Base-by-base conservation (phyloP, 495 filamentous ascomycete species). In the Penicillium pancosmium region DNA sequence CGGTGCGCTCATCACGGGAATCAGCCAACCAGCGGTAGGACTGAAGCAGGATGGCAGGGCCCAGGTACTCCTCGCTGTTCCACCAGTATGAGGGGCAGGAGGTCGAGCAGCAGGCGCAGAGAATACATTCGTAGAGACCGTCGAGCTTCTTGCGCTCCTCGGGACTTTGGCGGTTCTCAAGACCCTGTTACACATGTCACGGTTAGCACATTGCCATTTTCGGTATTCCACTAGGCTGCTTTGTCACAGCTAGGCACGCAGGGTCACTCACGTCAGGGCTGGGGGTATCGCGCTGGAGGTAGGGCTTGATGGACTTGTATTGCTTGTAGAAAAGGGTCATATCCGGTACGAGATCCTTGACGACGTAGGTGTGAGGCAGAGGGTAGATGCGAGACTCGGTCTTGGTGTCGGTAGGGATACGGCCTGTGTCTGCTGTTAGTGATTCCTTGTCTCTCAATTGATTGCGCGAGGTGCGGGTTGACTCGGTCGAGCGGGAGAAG, bases 221-320 rank as follows among this genome's bases (percentile, higher is more conserved):
- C 27, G 27, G 8, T 7, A 31, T 31, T 31, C 27, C 6, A 31
- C 27, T 7, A 31, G 5, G 27, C 8, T 31, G 27, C 8, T 9
- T 31, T 1, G 27, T 31, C 8, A 7, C 6, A 31, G 5, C 6
- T 31, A 31, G 41, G 21, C 7, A 5, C n/a, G 41, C 16, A 44
- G 41, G 41, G 41, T 52, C 47, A 78, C 87, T 72, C 82, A 92
- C 91, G 68, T 94, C 88, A 38, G 84, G 82, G 15, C 89, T 76
- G 40, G 87, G 85, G 34, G 88, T 92, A 59, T 91, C 86, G 61
- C 91, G 83, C 78, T 97, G 94, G 35, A 98, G 89, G 73, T 96
- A 98, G 7, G 94, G 94, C 85, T 98, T 96, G 80, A 98, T 96
- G 21, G 93, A 97, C 80, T 96, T 96, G 87, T 98, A 98, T 84